Evolutionary conservation across 1,284 basidiomycete genomes (phyloP), one percentile per base, ranked within the genome.

Genomic region (Rhodofomes roseus): DNA sequence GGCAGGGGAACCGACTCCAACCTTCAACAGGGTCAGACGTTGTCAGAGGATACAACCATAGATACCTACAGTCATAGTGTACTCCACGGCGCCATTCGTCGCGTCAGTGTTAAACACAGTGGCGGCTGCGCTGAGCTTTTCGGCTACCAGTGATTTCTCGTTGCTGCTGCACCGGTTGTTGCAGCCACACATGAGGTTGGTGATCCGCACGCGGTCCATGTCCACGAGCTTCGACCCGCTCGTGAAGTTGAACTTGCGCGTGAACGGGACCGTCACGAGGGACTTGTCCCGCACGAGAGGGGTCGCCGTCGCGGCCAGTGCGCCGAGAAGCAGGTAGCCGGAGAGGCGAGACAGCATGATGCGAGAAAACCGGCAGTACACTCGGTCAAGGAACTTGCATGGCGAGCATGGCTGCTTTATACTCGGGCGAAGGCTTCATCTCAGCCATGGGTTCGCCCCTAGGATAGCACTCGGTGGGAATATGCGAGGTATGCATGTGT

Each of bases 1-100:
- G 11, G 70, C 61, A 39, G 70, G 70, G 23, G 57, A 62, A 9
- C 69, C 70, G 23, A 71, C 64, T 22, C 63, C 65, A 23, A 70
- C 61, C 66, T 67, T n/a, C 6, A 29, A 27, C 3, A 57, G 2
- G 22, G 7, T 25, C 20, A 23, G 31, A 34, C 16, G n/a, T 22
- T 18, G 40, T 52, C 20, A 54, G 36, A 16, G 34, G 37, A 44
- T 27, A 11, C 20, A 11, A n/a, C 18, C n/a, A 23, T 11, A 2
- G 11, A 9, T 18, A 31, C 66, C 31, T 52, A 68, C 66, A 11
- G 48, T 65, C 23, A 59, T 65, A 40, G 68, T 68, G 60, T 72
- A 72, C 37, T 63, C 56, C 3, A 66, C 63, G 6, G 63, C 70
- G 34, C 56, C 58, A 62, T 72, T 72, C 12, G 67, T 70, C 1